Percentiles rank a stretch among this genome's conserved stretches.
Conservation (phyloP, 768 basidiomycete genomes). For the Boletus bicolor region DNA sequence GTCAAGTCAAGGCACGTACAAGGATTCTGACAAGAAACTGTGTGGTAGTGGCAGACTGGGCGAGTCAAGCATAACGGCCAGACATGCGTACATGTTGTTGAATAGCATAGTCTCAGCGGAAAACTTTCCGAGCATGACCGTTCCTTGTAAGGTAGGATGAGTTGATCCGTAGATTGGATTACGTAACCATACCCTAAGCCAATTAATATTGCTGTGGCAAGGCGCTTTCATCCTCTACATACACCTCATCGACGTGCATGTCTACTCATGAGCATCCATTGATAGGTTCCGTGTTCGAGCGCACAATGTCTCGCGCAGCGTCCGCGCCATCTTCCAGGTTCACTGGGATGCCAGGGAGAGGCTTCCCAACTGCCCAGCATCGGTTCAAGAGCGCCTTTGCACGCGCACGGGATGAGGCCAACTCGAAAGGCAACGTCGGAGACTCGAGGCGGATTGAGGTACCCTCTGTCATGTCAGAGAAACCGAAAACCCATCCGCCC, state of each 20-base stretch:
- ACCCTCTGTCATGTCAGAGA: conserved; percentile 29
- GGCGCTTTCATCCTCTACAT: not conserved
- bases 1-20: not conserved
- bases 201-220: too few relatives aligned
- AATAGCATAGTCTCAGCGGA: too few relatives aligned
- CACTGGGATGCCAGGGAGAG: conserved; percentile 31
- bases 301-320: conserved; percentile 29
- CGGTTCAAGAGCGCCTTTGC: conserved; percentile 63
- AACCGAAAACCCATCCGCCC: not conserved
- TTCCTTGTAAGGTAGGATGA: too few relatives aligned
- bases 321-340: conserved; percentile 24
- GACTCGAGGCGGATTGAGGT: conserved; percentile 11
- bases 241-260: conserved; percentile 13
- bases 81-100: too few relatives aligned
- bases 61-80: not conserved
- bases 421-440: conserved; percentile 19
- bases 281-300: conserved; percentile 48
- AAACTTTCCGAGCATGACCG: too few relatives aligned
- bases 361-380: conserved; percentile 65
- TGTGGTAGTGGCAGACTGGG: too few relatives aligned
- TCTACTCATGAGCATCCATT: conserved; percentile 27
- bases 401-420: conserved; percentile 40
- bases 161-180: not conserved
- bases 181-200: conserved; percentile 14
- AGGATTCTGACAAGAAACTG: too few relatives aligned